Evolutionary conservation across 1,284 basidiomycete genomes (phyloP).

Genomic region (Leccinum variabile): DNA sequence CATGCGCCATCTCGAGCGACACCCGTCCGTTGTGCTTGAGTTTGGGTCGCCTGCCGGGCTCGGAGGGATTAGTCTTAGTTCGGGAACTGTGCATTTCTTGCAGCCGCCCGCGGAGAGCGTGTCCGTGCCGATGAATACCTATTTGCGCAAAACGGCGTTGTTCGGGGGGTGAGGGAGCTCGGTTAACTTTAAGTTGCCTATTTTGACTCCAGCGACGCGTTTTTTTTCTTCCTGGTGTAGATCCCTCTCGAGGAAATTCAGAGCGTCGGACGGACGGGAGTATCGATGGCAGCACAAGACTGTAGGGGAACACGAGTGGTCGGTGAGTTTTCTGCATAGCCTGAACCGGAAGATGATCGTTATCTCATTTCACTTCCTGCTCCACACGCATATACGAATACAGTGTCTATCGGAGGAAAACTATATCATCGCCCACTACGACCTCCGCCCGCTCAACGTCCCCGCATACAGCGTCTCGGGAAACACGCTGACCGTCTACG

Average conservation of each 20-base stretch:
- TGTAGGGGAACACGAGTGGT: slow-evolving; percentile 62
- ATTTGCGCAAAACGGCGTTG: slow-evolving; percentile 58
- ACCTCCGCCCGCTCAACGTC: slow-evolving; percentile 51
- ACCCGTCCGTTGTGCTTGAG: slow-evolving; percentile 56
- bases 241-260: slow-evolving; percentile 63
- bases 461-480: slow-evolving; percentile 62
- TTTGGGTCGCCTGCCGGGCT: slow-evolving; percentile 52
- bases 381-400: neutral
- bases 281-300: slow-evolving; percentile 62
- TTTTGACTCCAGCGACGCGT: neutral
- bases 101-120: slow-evolving; percentile 37
- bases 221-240: slow-evolving; percentile 35
- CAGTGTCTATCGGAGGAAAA: slow-evolving; percentile 61
- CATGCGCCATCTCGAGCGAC: slow-evolving; percentile 47
- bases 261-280: slow-evolving; percentile 61
- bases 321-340: slow-evolving; percentile 41
- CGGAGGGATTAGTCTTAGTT: slow-evolving; percentile 45
- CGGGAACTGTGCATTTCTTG: slow-evolving; percentile 39
- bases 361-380: neutral
- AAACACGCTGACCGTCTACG: slow-evolving; percentile 62
- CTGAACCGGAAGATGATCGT: slow-evolving; percentile 7
- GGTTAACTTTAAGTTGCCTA: neutral
- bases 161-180: slow-evolving; percentile 61
- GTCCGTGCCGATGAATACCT: slow-evolving; percentile 57
- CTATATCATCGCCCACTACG: slow-evolving; percentile 57